Evolutionary conservation across 768 basidiomycete species (phyloP), one percentile per base, ranked within the genome.

Genomic region (Pisolithus orientalis): DNA sequence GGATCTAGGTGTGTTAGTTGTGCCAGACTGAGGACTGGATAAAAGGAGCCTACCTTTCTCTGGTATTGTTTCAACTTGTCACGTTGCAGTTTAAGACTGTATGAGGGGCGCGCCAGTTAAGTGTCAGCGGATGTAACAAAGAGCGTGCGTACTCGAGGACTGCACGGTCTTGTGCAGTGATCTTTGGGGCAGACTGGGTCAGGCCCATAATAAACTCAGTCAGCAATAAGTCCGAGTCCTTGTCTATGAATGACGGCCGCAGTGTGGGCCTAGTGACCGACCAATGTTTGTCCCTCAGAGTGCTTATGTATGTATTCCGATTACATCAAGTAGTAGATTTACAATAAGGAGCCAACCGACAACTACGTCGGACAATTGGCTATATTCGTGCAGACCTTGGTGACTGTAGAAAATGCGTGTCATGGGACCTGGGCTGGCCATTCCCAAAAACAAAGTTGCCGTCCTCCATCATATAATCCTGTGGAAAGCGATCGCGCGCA

Each of bases 31-130:
- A 42, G 43, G 39, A 37, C 29, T 9, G 39, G 21, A 39, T 44
- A 14, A 25, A 53, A 21, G 47, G 28, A 39, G 44, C 76, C 28
- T 52, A 90, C 95, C 80, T 87, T 87, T 75, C 85, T 91, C 79
- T 95, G 96, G 64, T 98, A 99, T 66, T 94, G 90, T 66, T 81
- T 87, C 55, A 99, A 72, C 68, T 94, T 97, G 72, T 99, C 96
- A 32, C 96, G 80, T 68, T 99, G 96, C 44, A 96, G 69, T 71
- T 99, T 98, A 59, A 99, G 79, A 65, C 95, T 97, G 67, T 29
- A 64, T 48, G 50, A 16, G 16, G 34, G 31, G 39, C 34, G 13
- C 28, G 39, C 28, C 44, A 44, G 55, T 55, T 60, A 58, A 60
- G 48, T 50, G 27, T 66, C 49, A 57, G 54, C 55, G 55, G 45